These are phyloP conservation scores for Botryotinia globosa DNA, from an alignment of 2,329 filamentous ascomycete species.

Conservation along the genomic window DNA sequence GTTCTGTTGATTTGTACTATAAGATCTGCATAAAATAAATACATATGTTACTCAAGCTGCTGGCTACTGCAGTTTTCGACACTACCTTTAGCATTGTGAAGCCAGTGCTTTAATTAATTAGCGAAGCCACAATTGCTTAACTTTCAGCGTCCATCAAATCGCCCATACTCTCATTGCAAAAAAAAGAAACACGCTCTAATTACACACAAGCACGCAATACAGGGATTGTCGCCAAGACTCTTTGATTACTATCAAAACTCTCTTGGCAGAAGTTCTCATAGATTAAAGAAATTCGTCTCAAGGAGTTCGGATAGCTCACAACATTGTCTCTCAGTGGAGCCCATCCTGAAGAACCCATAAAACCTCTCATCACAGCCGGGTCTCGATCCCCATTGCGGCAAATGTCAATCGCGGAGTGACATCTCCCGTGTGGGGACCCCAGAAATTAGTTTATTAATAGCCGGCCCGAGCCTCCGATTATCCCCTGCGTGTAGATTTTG, in stretches of 20 bases:
- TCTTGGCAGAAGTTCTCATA: background rate
- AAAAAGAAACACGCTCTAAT: background rate
- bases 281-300: background rate
- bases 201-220: background rate
- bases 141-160: background rate
- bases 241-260: background rate
- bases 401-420: background rate
- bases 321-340: background rate
- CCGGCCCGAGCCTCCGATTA: slow-evolving; percentile 16
- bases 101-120: background rate
- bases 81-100: background rate
- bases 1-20: too few relatives aligned
- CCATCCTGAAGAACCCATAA: background rate
- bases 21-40: background rate
- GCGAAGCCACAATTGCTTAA: background rate
- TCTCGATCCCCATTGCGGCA: background rate
- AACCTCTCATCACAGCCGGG: background rate
- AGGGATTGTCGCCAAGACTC: background rate
- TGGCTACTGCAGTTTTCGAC: background rate
- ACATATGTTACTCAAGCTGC: background rate
- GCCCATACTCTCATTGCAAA: background rate
- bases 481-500: background rate
- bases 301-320: background rate
- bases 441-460: background rate
- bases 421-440: background rate